Base-by-base conservation (phyloP, 2,329 filamentous ascomycete species). In the Neofusicoccum sp. region DNA sequence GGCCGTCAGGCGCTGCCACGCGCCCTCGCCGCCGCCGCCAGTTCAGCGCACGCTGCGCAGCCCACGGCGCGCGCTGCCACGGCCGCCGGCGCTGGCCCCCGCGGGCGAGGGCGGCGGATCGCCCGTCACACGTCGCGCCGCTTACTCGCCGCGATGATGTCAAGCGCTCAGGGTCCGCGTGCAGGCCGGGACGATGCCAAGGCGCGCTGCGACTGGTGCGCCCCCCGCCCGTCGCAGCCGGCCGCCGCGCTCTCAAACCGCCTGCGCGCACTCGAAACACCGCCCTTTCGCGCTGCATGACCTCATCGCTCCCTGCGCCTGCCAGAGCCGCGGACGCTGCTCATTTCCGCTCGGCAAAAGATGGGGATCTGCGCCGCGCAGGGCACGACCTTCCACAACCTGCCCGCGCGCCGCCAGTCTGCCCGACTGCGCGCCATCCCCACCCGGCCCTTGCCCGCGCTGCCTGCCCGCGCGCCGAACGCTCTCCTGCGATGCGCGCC, bases 341-440 rank as follows among this genome's bases (percentile, higher is more conserved):
- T n/a, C n/a, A 56, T 56, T 56, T 56, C 51, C 51, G 51, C 51
- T 56, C 51, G 51, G 51, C 51, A 56, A 56, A 56, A 56, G 51
- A 56, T 43, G 43, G 36, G 36, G 38, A 56, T 43, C 51, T 56
- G 30, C 38, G 28, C n/a, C 38, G 24, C 24, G 36, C 9, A 40
- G 31, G 6, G 11, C 6, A 11, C 31, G 31, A 11, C 31, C 31
- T 11, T 6, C 6, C 31, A 34, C 31, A 6, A 11, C 31, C n/a
- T n/a, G n/a, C n/a, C n/a, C n/a, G n/a, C n/a, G n/a, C n/a, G n/a
- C n/a, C n/a, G n/a, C n/a, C n/a, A n/a, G n/a, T n/a, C n/a, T n/a
- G n/a, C n/a, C n/a, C n/a, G n/a, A n/a, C n/a, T n/a, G n/a, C n/a
- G n/a, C n/a, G n/a, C n/a, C n/a, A n/a, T n/a, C n/a, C n/a, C n/a